A percentile compares a stretch with the other conserved stretches of the same genome.
phyloP scores from a whole-genome alignment of 192 early-diverging fungal species.

The Gryganskiella cystojenkinii region DNA sequence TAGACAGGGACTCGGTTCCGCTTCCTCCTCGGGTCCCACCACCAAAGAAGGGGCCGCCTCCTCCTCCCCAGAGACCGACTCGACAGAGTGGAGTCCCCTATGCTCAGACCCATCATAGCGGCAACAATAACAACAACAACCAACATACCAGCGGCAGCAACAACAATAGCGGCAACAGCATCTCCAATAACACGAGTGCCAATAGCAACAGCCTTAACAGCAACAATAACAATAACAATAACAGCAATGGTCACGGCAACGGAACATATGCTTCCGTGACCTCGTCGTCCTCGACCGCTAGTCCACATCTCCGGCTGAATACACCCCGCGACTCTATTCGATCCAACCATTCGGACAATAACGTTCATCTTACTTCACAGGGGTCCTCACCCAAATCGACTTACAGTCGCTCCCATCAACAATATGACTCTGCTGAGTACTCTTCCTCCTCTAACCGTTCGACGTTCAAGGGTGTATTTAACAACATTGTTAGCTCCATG shows the following conservation, averaged over 20 bases:
- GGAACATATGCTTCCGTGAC: neutral
- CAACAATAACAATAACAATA: slow-evolving; percentile 5
- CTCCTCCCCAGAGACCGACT: slow-evolving; percentile 34
- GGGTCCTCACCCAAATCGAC: slow-evolving; percentile 48
- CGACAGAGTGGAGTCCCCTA: slow-evolving; percentile 16
- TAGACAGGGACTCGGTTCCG: slow-evolving; percentile 39
- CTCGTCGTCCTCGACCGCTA: neutral
- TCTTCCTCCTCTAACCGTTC: slow-evolving; percentile 39
- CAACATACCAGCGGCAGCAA: neutral
- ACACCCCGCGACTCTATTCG: slow-evolving; percentile 40
- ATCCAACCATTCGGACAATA: slow-evolving; percentile 39
- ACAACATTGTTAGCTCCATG: slow-evolving; percentile 64
- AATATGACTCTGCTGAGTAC: slow-evolving; percentile 39
- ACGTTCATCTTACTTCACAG: slow-evolving; percentile 26
- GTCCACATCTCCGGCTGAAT: slow-evolving; percentile 21
- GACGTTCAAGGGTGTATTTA: slow-evolving; percentile 68
- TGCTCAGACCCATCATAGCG: neutral
- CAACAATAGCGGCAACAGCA: slow-evolving; percentile 8
- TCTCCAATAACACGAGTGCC: slow-evolving; percentile 2
- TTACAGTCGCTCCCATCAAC: slow-evolving; percentile 34
- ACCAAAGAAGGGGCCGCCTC: slow-evolving; percentile 51
- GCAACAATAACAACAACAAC: neutral
- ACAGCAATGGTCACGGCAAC: slow-evolving; percentile 6
- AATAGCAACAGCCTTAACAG: slow-evolving; percentile 4
- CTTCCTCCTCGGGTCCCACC: slow-evolving; percentile 28